A percentile compares a stretch with the other conserved stretches of the same genome.
Evolutionary conservation across 805 yeast species (phyloP).

Genomic region (Suhomyces sp.): DNA sequence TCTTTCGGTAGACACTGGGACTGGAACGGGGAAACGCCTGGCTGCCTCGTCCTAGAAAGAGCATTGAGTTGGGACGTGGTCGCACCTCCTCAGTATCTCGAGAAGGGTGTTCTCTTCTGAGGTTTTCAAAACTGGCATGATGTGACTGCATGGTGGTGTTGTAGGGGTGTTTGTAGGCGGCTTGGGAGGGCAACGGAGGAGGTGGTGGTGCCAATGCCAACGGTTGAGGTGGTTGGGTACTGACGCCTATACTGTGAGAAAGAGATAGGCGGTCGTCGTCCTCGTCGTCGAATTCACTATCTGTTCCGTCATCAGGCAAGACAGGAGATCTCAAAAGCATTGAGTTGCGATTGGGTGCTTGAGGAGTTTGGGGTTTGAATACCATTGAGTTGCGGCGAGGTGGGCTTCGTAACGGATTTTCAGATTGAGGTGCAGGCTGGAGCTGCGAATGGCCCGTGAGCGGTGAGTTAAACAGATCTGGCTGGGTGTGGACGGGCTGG

Average conservation of each 20-base stretch:
- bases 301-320: slow-evolving; percentile 7
- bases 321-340: slow-evolving; percentile 3
- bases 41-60: background rate
- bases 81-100: background rate
- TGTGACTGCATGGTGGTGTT: background rate
- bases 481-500: no score
- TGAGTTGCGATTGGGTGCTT: slow-evolving; percentile 1
- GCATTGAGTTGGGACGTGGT: slow-evolving; percentile 7
- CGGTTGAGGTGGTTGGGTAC: background rate
- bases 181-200: background rate
- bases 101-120: no score
- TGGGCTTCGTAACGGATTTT: background rate
- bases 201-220: background rate
- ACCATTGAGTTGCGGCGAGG: background rate
- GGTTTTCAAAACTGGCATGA: background rate
- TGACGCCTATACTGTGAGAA: background rate
- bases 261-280: background rate
- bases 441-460: background rate
- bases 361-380: background rate
- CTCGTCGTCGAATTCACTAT: slow-evolving; percentile 13
- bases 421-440: background rate
- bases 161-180: background rate
- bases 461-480: no score
- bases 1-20: background rate
- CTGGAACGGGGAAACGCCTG: background rate